Conservation (phyloP, 345 rosid genomes). For the Nephelium lappaceum region DNA sequence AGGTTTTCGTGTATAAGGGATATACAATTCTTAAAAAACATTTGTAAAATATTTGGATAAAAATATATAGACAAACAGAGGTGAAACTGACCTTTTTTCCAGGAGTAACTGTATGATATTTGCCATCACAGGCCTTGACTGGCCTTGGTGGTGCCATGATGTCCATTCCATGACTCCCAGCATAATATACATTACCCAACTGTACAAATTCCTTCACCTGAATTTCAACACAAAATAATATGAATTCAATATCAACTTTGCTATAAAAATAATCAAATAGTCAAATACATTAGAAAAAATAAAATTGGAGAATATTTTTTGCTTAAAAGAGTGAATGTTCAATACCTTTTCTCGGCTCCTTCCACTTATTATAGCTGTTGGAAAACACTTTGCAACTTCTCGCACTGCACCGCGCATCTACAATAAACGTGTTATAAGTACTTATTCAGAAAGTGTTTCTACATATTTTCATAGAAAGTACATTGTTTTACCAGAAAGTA, state of each 20-base stretch:
- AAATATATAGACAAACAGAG: background rate
- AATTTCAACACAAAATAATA: background rate
- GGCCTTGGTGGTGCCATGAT: slow-evolving; percentile 35
- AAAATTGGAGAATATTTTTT: background rate
- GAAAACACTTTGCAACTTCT: slow-evolving; percentile 55
- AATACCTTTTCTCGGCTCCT: slow-evolving; percentile 65
- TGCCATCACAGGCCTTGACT: slow-evolving; percentile 16
- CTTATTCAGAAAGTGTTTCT: background rate
- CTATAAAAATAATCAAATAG: background rate
- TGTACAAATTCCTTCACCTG: slow-evolving; percentile 46
- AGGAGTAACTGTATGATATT: background rate
- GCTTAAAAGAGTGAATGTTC: no score
- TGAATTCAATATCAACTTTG: background rate
- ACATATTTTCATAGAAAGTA: background rate
- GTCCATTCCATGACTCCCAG: slow-evolving; percentile 59
- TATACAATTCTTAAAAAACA: no score
- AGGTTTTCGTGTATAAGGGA: no score
- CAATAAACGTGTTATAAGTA: background rate
- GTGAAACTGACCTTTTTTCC: slow-evolving; percentile 28
- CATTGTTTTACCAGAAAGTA: no score
- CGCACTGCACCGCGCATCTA: slow-evolving; percentile 73
- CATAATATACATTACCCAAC: slow-evolving; percentile 40
- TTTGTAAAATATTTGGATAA: no score
- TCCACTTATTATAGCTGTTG: slow-evolving; percentile 69
- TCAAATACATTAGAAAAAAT: background rate